Evolutionary conservation across 139 green algal species (phyloP).

Genomic region (Chlamydomonas sp.): DNA sequence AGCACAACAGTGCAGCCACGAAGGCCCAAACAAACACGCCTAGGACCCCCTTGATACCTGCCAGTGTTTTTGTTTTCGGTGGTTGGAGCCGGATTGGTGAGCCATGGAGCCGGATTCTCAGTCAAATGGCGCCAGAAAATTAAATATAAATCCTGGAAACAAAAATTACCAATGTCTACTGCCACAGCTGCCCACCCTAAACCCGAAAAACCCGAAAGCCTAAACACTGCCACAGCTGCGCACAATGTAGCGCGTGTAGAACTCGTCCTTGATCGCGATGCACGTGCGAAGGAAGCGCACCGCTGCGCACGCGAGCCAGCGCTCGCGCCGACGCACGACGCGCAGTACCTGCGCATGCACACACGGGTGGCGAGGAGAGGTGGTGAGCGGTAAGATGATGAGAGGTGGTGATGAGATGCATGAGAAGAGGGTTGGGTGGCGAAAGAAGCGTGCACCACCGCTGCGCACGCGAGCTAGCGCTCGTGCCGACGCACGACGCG

Average conservation of each 20-base stretch:
- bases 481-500: conserved; percentile 70
- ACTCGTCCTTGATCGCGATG: conserved; percentile 18
- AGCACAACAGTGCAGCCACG: no score
- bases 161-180: no score
- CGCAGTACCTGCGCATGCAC: conserved; percentile 51
- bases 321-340: conserved; percentile 72
- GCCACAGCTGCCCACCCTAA: no score
- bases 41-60: no score
- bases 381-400: not conserved
- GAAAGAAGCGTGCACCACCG: conserved; percentile 42
- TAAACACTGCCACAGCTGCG: no score
- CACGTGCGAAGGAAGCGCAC: conserved; percentile 68
- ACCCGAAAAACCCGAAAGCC: no score
- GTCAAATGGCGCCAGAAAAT: no score
- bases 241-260: conserved; percentile 29
- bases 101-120: no score
- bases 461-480: conserved; percentile 76
- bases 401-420: not conserved
- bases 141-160: no score
- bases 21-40: no score
- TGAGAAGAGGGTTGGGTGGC: not conserved
- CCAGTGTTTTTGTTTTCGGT: no score
- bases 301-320: conserved; percentile 75
- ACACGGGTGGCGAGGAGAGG: not conserved
- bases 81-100: no score